phyloP scores from a whole-genome alignment of 2,329 filamentous ascomycete genomes.

The Cladophialophora immunda region DNA sequence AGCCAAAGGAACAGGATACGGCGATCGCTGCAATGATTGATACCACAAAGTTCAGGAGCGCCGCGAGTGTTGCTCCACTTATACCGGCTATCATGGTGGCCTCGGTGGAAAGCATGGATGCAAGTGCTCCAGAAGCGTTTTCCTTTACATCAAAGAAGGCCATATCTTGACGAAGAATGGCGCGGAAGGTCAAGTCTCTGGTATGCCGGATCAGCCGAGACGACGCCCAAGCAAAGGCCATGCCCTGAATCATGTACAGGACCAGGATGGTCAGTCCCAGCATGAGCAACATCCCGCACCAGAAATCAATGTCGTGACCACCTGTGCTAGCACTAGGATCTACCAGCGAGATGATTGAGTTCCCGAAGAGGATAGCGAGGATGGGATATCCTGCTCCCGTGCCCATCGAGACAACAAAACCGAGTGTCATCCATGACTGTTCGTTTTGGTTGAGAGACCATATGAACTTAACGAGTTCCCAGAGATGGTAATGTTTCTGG shows the following conservation, averaged over 20 bases:
- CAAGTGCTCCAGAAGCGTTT: conserved; percentile 81
- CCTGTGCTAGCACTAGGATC: background rate
- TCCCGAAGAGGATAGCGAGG: background rate
- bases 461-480: conserved; percentile 1
- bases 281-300: background rate
- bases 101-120: conserved; percentile 80
- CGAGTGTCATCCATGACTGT: background rate
- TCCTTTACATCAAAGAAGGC: conserved; percentile 81
- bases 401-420: background rate
- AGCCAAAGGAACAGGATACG: conserved; percentile 74
- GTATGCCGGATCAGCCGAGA: conserved; percentile 34
- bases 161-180: conserved; percentile 86
- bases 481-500: background rate
- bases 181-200: conserved; percentile 64
- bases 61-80: conserved; percentile 65
- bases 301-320: background rate
- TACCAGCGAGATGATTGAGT: background rate
- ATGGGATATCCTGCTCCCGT: background rate
- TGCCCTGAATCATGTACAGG: conserved; percentile 68
- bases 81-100: conserved; percentile 76
- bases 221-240: conserved; percentile 66
- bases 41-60: conserved; percentile 78
- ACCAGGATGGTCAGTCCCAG: conserved; percentile 67
- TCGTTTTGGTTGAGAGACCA: conserved; percentile 1
- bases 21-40: conserved; percentile 75